Evolutionary conservation across 2,329 filamentous ascomycete genomes (phyloP).

Genomic region (Piedraia hortae): DNA sequence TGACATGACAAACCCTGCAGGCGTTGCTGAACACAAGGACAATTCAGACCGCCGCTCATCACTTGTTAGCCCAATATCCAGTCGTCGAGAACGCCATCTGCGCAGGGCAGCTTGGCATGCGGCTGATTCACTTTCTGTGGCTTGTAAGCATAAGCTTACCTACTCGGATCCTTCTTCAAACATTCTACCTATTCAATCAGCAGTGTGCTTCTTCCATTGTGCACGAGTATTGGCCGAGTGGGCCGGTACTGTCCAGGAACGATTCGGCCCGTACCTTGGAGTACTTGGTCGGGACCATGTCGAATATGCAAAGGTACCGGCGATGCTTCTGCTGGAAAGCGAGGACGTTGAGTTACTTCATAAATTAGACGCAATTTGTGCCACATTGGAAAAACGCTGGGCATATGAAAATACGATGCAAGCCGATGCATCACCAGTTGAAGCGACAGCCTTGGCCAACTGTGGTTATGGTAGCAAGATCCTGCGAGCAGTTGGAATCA

Average conservation of each 20-base stretch:
- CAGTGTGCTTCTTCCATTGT: slow-evolving; percentile 82
- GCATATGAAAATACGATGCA: slow-evolving; percentile 25
- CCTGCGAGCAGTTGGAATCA: slow-evolving; percentile 55
- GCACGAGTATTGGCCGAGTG: slow-evolving; percentile 84
- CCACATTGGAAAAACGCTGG: slow-evolving; percentile 49
- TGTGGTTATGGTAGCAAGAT: slow-evolving; percentile 67
- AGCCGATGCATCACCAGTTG: slow-evolving; percentile 21
- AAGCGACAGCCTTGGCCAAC: slow-evolving; percentile 22
- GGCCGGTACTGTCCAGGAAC: slow-evolving; percentile 77
- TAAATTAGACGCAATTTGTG: slow-evolving; percentile 57
- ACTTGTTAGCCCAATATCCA: too few relatives aligned
- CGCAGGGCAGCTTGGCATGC: slow-evolving; percentile 91
- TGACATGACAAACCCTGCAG: too few relatives aligned
- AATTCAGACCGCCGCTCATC: too few relatives aligned
- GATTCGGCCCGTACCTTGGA: slow-evolving; percentile 70
- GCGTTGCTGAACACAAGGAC: too few relatives aligned
- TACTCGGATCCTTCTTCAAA: slow-evolving; percentile 62
- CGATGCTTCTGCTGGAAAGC: slow-evolving; percentile 70
- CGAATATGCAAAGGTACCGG: slow-evolving; percentile 54
- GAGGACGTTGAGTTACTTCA: slow-evolving; percentile 66
- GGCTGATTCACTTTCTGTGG: slow-evolving; percentile 69
- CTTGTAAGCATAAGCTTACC: slow-evolving; percentile 59
- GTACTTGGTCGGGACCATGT: slow-evolving; percentile 61
- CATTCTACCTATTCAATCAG: slow-evolving; percentile 69
- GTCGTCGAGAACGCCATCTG: slow-evolving; percentile 60